Evolutionary conservation across 345 rosid genomes (phyloP).

Genomic region (Limnanthes douglasii): DNA sequence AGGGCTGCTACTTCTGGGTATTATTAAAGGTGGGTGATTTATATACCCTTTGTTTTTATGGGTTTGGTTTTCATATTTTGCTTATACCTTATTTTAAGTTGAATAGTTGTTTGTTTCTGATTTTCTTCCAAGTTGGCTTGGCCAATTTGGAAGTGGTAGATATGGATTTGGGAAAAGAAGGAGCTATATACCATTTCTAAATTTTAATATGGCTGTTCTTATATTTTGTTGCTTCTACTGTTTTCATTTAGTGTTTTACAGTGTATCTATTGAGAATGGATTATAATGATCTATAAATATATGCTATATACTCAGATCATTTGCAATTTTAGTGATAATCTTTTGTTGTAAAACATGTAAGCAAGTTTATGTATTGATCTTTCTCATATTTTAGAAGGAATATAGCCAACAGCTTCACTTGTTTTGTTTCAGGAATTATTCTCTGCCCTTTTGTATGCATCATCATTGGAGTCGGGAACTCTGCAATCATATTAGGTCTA

Average conservation of each 20-base stretch:
- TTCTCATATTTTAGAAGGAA: not conserved
- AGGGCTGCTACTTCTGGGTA: conserved; percentile 65
- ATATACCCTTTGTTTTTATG: no score
- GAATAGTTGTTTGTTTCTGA: not conserved
- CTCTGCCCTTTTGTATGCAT: conserved; percentile 65
- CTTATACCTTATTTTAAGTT: not conserved
- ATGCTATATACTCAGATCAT: no score
- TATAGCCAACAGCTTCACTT: not conserved
- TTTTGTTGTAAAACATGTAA: not conserved
- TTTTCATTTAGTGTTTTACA: conserved; percentile 3
- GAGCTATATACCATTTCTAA: not conserved
- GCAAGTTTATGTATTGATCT: not conserved
- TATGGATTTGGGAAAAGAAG: not conserved
- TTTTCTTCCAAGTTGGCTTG: not conserved
- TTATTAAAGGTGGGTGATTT: conserved; percentile 39
- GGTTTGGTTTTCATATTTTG: no score
- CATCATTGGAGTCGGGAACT: conserved; percentile 52
- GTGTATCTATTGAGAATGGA: no score
- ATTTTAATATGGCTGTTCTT: no score
- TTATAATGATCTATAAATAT: no score
- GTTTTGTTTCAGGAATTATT: conserved; percentile 37
- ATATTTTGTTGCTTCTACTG: no score
- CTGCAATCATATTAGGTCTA: conserved; percentile 53
- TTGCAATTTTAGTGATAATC: no score
- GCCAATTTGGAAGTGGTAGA: not conserved